These are phyloP conservation scores for Groenewaldozyma auringiensis DNA, from an alignment of 1,139 yeast genomes.

Conservation along the genomic window DNA sequence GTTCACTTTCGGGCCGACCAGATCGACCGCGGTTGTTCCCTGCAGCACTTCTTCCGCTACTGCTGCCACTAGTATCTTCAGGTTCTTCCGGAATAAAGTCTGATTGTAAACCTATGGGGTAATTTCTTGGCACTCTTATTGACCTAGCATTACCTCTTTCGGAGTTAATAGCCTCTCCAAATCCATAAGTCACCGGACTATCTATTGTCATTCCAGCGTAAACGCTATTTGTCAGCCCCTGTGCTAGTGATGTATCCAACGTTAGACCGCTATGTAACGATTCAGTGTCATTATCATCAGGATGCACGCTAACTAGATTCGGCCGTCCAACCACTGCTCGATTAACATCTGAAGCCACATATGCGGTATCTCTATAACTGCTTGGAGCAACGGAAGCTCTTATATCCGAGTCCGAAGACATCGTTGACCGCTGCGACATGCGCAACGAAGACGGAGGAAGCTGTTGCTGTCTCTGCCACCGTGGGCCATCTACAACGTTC, in stretches of 20 bases:
- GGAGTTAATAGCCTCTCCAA: constrained; percentile 15
- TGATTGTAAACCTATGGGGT: constrained; percentile 18
- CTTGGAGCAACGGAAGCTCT: constrained; percentile 28
- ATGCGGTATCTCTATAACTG: constrained; percentile 29
- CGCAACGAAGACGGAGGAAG: neutral
- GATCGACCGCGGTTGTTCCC: neutral
- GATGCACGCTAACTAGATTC: constrained; percentile 25
- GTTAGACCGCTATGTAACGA: constrained; percentile 4
- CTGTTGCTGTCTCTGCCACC: neutral
- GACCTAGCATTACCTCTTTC: constrained; percentile 20
- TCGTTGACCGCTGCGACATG: neutral
- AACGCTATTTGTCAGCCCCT: constrained; percentile 1
- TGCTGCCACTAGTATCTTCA: constrained; percentile 8
- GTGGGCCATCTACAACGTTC: constrained; percentile 4
- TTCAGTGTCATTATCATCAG: constrained; percentile 9
- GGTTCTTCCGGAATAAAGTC: constrained; percentile 18
- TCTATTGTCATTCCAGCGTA: constrained; percentile 5
- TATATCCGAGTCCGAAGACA: constrained; percentile 10
- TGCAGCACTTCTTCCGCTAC: neutral
- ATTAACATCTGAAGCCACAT: constrained; percentile 22
- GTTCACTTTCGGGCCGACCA: neutral
- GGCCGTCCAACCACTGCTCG: constrained; percentile 28
- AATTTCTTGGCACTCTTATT: constrained; percentile 19
- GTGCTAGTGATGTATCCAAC: constrained; percentile 1
- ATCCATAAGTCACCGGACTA: constrained; percentile 6